These are phyloP conservation scores for Colletotrichum musae DNA, from an alignment of 2,329 filamentous ascomycete species.

Conservation along the genomic window DNA sequence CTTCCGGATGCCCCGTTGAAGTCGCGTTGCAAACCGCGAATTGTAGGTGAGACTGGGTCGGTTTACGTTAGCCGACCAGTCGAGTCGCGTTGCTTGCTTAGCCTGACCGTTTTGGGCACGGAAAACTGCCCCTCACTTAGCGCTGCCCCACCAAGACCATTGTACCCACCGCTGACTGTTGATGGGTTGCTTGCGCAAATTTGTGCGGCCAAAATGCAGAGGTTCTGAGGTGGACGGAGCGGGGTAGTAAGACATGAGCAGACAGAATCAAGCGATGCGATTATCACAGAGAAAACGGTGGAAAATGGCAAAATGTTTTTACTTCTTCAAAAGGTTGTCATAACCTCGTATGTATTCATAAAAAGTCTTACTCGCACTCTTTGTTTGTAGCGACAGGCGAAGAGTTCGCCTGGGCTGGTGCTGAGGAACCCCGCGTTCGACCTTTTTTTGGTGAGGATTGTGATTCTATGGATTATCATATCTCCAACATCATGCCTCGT, in stretches of 20 bases:
- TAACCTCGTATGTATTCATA: slow-evolving; percentile 41
- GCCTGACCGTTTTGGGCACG: slow-evolving; percentile 29
- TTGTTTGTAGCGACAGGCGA: slow-evolving; percentile 6
- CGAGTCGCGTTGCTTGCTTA: slow-evolving; percentile 30
- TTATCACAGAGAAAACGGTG: no score
- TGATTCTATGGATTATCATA: slow-evolving; percentile 42
- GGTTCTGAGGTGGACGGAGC: background rate
- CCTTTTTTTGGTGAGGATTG: slow-evolving; percentile 39
- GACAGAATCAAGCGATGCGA: no score
- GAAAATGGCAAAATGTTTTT: background rate
- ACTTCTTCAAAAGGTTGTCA: slow-evolving; percentile 38
- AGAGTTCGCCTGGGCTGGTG: slow-evolving; percentile 27
- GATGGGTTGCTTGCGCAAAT: background rate
- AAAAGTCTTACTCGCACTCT: slow-evolving; percentile 37
- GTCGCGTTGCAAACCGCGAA: slow-evolving; percentile 11
- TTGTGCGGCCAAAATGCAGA: slow-evolving; percentile 2
- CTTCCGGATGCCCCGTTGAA: slow-evolving; percentile 2
- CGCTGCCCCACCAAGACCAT: slow-evolving; percentile 39
- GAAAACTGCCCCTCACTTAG: slow-evolving; percentile 39
- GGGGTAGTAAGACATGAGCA: slow-evolving; percentile 1
- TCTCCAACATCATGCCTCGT: slow-evolving; percentile 51
- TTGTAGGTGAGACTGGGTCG: slow-evolving; percentile 7
- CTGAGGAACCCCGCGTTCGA: slow-evolving; percentile 35
- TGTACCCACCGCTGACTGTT: background rate
- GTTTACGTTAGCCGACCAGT: background rate